Conservation (phyloP, 2,329 filamentous ascomycete genomes). For the Sporothrix euskadiensis region DNA sequence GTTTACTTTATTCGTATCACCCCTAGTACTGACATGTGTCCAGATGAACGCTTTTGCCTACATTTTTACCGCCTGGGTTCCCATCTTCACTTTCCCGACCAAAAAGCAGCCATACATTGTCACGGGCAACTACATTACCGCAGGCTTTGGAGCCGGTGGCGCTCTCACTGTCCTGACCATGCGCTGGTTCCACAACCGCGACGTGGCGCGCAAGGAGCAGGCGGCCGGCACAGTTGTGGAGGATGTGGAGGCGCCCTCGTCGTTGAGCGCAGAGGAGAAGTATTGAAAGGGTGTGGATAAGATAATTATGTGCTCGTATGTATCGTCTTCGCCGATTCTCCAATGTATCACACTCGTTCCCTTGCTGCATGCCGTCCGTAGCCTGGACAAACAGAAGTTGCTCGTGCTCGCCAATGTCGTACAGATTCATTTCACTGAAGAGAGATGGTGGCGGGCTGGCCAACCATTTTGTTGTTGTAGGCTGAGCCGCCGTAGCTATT, state of each 20-base stretch:
- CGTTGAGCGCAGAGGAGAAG: not conserved
- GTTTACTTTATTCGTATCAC: no score
- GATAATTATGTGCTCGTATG: not conserved
- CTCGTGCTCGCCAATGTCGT: slow-evolving; percentile 6
- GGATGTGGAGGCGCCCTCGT: slow-evolving; percentile 1
- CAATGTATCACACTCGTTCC: not conserved
- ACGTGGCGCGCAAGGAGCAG: slow-evolving; percentile 26
- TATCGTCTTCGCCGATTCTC: not conserved
- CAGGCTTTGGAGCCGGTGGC: slow-evolving; percentile 34
- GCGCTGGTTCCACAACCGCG: slow-evolving; percentile 34
- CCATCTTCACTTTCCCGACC: slow-evolving; percentile 39
- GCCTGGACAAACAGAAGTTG: not conserved
- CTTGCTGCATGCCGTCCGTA: not conserved
- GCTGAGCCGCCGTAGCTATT: not conserved
- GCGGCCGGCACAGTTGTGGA: not conserved
- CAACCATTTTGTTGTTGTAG: not conserved
- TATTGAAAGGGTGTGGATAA: not conserved
- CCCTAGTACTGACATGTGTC: not conserved
- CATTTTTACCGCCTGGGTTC: slow-evolving; percentile 38
- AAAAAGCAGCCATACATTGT: slow-evolving; percentile 38
- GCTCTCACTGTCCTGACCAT: slow-evolving; percentile 33
- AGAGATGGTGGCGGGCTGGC: not conserved
- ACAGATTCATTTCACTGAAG: not conserved
- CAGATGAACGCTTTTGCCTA: slow-evolving; percentile 38
- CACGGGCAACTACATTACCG: slow-evolving; percentile 37